Evolutionary conservation across 1,284 basidiomycete species (phyloP), one percentile per base, ranked within the genome.

Genomic region (Papiliotrema nemorosa): DNA sequence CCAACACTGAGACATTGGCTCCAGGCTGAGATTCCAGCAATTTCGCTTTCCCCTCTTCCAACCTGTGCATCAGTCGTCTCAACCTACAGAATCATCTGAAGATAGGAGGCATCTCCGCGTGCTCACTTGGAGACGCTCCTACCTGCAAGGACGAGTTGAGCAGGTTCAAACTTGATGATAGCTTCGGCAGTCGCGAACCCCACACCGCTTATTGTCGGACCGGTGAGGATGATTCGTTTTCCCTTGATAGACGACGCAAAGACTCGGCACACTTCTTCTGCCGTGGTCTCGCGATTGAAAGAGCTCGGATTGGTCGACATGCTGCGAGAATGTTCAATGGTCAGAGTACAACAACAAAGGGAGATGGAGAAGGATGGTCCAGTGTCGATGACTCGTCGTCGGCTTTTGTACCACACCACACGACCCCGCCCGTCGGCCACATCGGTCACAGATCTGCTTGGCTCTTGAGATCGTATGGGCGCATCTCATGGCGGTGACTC

Each of bases 171-270:
- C 22, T 52, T 51, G 9, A 57, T 57, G 4, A 63, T 54, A 6
- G 57, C 58, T 10, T 44, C 43, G 0, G 55, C 60, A 0, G 58
- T 57, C 44, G 49, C 58, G 47, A 39, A 57, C 10, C 60, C 60
- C 33, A 63, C 24, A 0, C 59, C 55, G 16, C 51, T 50, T 6
- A 49, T 44, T 7, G 37, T 48, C 13, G 54, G 42, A 25, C 61
- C 61, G 2, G 59, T 63, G 35, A 63, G 44, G 29, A 60, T 41
- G 34, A 60, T 40, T 1, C 29, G 41, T 26, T 38, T 34, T 22
- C 31, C 48, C 40, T 41, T 45, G 42, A 54, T 54, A 5, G 39
- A 18, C 5, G 21, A 14, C 16, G 42, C 22, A 33, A 46, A 54
- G 3, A 16, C n/a, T 25, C 31, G 39, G 26, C 34, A 36, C 3